Percentiles rank a stretch among this genome's conserved stretches.
These are phyloP conservation scores for Clavispora phyllophila DNA, from an alignment of 805 yeast species.

Conservation along the genomic window DNA sequence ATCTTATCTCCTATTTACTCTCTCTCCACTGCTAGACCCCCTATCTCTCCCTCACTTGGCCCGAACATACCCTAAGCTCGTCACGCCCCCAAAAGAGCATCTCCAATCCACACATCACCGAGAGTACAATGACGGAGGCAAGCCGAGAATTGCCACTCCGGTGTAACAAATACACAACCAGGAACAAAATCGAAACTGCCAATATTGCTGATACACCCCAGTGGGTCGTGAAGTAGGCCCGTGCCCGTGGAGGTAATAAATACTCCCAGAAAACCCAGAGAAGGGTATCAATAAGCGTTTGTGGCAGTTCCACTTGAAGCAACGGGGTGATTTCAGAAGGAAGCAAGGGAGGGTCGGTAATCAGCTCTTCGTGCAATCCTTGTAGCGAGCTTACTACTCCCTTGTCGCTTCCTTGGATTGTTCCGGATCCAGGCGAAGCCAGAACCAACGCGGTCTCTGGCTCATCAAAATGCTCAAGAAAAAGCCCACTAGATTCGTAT, in stretches of 20 bases:
- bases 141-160: background rate
- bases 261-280: conserved; percentile 4
- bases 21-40: too few species aligned
- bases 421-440: background rate
- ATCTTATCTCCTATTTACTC: too few species aligned
- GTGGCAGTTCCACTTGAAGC: conserved; percentile 13
- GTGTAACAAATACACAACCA: conserved; percentile 1
- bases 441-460: background rate
- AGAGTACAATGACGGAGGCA: background rate
- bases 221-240: conserved; percentile 11
- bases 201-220: conserved; percentile 13
- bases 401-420: background rate
- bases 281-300: conserved; percentile 1
- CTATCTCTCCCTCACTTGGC: background rate
- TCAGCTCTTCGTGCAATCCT: background rate
- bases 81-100: background rate
- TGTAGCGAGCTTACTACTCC: background rate
- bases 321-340: conserved; percentile 8
- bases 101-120: background rate
- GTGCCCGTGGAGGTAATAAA: background rate
- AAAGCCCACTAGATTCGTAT: background rate
- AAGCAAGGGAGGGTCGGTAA: background rate
- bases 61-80: background rate
- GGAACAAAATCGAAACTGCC: conserved; percentile 7
- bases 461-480: background rate